Conservation (phyloP, 495 filamentous ascomycete species). For the Penicillium pulvis region DNA sequence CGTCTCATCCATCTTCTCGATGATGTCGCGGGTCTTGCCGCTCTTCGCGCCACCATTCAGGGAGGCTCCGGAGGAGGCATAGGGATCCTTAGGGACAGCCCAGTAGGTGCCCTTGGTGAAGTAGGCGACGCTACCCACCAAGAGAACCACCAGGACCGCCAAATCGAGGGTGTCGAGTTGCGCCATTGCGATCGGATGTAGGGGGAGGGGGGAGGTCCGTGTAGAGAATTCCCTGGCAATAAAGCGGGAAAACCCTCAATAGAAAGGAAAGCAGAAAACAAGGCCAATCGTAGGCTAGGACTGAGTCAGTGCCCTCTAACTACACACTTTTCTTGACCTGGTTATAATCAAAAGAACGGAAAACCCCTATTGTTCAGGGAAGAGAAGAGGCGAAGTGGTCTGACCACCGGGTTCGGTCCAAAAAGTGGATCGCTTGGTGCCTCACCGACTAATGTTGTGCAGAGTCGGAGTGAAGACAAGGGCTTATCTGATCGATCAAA, state of each 20-base stretch:
- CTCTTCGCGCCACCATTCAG: slow-evolving; percentile 72
- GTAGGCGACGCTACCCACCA: slow-evolving; percentile 88
- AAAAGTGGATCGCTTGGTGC: slow-evolving; percentile 20
- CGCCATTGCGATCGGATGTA: slow-evolving; percentile 62
- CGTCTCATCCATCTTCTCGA: slow-evolving; percentile 93
- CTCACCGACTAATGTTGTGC: slow-evolving; percentile 9
- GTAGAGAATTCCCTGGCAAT: slow-evolving; percentile 13
- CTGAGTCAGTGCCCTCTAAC: background rate
- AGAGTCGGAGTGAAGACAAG: background rate
- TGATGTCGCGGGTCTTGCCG: slow-evolving; percentile 87
- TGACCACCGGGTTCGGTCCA: slow-evolving; percentile 22
- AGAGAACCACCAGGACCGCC: slow-evolving; percentile 79
- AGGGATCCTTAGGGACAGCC: slow-evolving; percentile 81
- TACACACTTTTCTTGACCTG: background rate
- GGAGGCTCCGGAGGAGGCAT: slow-evolving; percentile 67
- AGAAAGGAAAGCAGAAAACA: slow-evolving; percentile 16
- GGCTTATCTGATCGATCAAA: background rate
- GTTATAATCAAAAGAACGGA: background rate
- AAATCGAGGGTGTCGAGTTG: slow-evolving; percentile 96
- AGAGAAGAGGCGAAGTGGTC: slow-evolving; percentile 30
- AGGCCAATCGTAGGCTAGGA: slow-evolving; percentile 4
- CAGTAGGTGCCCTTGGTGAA: slow-evolving; percentile 96
- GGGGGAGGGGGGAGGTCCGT: slow-evolving; percentile 9
- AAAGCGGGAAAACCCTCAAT: slow-evolving; percentile 3
- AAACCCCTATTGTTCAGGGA: slow-evolving; percentile 10